Percentiles rank a stretch among this genome's conserved stretches.
These are phyloP conservation scores for barrel medic (Medicago truncatula) DNA, from an alignment of 306 rosid genomes.

Conservation along the genomic window DNA sequence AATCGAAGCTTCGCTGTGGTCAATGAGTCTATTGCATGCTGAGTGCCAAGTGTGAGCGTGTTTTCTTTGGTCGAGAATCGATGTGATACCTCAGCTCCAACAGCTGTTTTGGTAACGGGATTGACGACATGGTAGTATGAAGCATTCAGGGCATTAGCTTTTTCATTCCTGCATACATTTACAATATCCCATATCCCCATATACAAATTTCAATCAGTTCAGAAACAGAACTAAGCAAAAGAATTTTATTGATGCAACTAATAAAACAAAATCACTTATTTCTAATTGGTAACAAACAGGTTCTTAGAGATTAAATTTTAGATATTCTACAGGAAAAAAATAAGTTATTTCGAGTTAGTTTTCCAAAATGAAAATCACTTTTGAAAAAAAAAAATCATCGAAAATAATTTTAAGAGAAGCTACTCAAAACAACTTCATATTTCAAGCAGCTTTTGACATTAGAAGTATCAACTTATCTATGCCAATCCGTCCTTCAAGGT, in stretches of 20 bases:
- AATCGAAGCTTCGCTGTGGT: constrained; percentile 74
- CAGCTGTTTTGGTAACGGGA: constrained; percentile 70
- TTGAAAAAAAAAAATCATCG: no score
- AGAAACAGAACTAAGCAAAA: neutral
- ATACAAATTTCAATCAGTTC: constrained; percentile 21
- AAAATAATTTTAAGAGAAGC: neutral
- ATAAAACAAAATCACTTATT: neutral
- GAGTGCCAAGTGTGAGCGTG: constrained; percentile 77
- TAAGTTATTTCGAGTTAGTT: neutral
- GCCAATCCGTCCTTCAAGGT: no score
- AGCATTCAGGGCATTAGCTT: constrained; percentile 74
- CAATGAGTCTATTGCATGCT: constrained; percentile 78
- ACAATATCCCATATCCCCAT: constrained; percentile 27
- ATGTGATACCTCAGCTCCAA: constrained; percentile 83
- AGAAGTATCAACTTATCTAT: no score
- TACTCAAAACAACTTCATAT: neutral
- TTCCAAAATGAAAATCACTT: neutral
- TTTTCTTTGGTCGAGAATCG: constrained; percentile 73
- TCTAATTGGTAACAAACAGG: neutral
- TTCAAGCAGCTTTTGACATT: no score
- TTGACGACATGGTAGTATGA: constrained; percentile 78
- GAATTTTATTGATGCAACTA: neutral
- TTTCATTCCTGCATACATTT: constrained; percentile 68
- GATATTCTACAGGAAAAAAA: neutral
- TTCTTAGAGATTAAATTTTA: neutral